Conservation (phyloP, 768 basidiomycete genomes). For the Saitozyma sp. region DNA sequence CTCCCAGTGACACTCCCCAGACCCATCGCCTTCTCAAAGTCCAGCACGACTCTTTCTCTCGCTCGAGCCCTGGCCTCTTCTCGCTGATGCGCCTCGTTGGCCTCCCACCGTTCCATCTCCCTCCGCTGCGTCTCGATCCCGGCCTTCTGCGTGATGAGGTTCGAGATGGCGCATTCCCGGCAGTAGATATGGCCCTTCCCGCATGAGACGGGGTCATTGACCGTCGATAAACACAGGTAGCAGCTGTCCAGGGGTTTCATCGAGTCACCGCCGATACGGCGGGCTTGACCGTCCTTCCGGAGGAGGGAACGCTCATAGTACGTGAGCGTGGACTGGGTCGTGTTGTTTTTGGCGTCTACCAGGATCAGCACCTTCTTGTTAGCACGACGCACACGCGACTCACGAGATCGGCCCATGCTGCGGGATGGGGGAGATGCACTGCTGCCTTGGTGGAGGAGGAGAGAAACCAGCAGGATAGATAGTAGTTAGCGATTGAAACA, state of each 20-base stretch:
- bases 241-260: conserved; percentile 92
- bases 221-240: conserved; percentile 78
- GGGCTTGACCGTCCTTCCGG: conserved; percentile 31
- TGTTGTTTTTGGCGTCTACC: conserved; percentile 31
- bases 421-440: conserved; percentile 1
- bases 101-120: conserved; percentile 69
- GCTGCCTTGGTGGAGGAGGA: not conserved
- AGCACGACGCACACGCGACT: not conserved
- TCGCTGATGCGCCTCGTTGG: conserved; percentile 78
- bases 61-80: conserved; percentile 69
- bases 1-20: conserved; percentile 57
- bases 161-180: conserved; percentile 87
- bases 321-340: conserved; percentile 38
- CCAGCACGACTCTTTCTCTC: conserved; percentile 79
- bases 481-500: not conserved
- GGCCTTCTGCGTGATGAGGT: conserved; percentile 72
- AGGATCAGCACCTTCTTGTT: not conserved
- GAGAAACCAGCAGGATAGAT: not conserved
- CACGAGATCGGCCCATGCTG: conserved; percentile 11
- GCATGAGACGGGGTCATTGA: conserved; percentile 80
- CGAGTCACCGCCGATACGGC: conserved; percentile 75
- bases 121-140: conserved; percentile 89
- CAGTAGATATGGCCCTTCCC: conserved; percentile 88
- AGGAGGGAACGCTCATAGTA: conserved; percentile 46
- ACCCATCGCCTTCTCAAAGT: conserved; percentile 82